Conservation (phyloP, 768 basidiomycete species). For the Amanita pseudoporphyria region DNA sequence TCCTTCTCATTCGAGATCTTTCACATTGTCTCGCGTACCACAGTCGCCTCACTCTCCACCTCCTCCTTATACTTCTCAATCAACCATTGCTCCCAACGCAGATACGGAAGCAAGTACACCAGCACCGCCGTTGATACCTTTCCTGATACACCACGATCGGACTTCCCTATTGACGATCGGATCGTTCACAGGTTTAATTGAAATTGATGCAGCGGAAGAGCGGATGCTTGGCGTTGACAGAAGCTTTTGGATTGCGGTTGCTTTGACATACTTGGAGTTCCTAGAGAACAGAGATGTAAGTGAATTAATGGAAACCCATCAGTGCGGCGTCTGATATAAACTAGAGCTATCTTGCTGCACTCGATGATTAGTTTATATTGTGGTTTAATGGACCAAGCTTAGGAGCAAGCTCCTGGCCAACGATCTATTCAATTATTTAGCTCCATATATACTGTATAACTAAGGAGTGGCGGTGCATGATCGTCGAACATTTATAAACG, state of each 20-base stretch:
- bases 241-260: conserved; percentile 71
- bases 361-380: background rate
- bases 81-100: conserved; percentile 10
- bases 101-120: background rate
- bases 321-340: background rate
- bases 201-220: conserved; percentile 50
- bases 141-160: conserved; percentile 40
- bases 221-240: conserved; percentile 57
- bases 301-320: conserved; percentile 1
- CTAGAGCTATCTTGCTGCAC: conserved; percentile 49
- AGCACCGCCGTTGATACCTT: conserved; percentile 20
- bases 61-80: conserved; percentile 24
- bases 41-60: conserved; percentile 22
- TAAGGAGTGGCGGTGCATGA: no score
- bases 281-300: conserved; percentile 70
- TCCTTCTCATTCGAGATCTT: conserved; percentile 54
- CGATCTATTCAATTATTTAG: no score
- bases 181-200: conserved; percentile 51
- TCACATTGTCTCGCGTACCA: conserved; percentile 38
- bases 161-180: conserved; percentile 57
- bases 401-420: no score
- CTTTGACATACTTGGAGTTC: conserved; percentile 69
- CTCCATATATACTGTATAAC: no score
- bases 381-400: background rate
- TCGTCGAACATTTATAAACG: no score